Percentiles rank a stretch among this genome's conserved stretches.
Evolutionary conservation across 2,329 filamentous ascomycete genomes (phyloP).

Genomic region (Parascedosporium putredinis): DNA sequence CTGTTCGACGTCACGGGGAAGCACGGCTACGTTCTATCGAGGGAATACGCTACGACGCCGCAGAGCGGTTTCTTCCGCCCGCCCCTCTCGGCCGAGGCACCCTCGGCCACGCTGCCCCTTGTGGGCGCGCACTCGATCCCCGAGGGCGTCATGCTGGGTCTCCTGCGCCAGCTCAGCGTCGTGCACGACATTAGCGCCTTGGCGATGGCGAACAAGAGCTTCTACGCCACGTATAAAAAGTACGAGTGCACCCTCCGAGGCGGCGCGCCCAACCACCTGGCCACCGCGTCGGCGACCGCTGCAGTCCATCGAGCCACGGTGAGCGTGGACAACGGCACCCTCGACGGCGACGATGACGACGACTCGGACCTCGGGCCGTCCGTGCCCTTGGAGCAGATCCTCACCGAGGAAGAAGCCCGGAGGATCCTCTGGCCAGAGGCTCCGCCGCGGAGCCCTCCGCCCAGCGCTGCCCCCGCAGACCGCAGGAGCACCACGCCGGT

Average conservation of each 20-base stretch:
- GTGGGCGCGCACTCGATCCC: constrained; percentile 16
- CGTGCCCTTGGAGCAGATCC: constrained; percentile 6
- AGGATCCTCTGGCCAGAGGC: constrained; percentile 3
- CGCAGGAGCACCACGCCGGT: not conserved
- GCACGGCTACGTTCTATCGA: constrained; percentile 39
- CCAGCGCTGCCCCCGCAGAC: not conserved
- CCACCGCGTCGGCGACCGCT: too few species aligned
- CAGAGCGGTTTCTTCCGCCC: constrained; percentile 21
- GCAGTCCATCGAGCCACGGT: not conserved
- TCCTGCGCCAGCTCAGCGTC: constrained; percentile 28
- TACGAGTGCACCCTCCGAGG: constrained; percentile 30
- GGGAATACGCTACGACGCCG: constrained; percentile 24
- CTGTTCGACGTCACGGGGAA: constrained; percentile 37
- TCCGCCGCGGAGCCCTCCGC: not conserved
- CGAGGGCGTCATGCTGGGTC: constrained; percentile 26
- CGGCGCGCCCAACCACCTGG: too few species aligned
- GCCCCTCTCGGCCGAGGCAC: not conserved
- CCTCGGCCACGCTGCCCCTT: not conserved
- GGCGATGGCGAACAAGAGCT: constrained; percentile 30
- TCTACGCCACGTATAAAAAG: constrained; percentile 34
- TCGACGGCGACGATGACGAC: constrained; percentile 10
- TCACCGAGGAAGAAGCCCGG: constrained; percentile 6
- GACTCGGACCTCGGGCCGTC: constrained; percentile 14
- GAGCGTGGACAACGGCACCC: not conserved
- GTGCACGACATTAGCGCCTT: constrained; percentile 31